Percentiles rank a stretch among this genome's conserved stretches.
phyloP scores from a whole-genome alignment of 108 stramenopile species.

The Thalassiosira profunda region DNA sequence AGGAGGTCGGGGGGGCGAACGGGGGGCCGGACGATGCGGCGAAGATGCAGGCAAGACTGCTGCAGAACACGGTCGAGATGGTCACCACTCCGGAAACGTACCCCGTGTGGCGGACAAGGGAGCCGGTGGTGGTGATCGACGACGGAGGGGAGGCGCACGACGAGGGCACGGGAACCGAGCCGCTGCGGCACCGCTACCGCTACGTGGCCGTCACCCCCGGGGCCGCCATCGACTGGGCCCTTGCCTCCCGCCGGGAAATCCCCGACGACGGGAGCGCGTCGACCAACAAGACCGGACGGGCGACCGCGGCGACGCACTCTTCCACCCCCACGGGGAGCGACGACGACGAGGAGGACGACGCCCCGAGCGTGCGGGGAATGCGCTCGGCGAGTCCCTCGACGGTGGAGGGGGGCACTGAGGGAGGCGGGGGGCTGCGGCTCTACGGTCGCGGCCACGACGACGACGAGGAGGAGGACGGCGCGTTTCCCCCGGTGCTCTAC shows the following conservation, averaged over 20 bases:
- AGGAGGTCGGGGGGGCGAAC: constrained; percentile 10
- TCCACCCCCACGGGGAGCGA: constrained; percentile 39
- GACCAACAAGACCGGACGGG: constrained; percentile 18
- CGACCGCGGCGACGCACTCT: constrained; percentile 43
- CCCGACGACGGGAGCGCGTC: constrained; percentile 30
- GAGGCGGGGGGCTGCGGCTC: constrained; percentile 13
- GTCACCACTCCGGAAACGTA: constrained; percentile 88
- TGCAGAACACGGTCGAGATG: constrained; percentile 78
- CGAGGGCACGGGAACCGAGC: constrained; percentile 29
- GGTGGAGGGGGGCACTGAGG: constrained; percentile 44
- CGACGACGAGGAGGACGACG: constrained; percentile 32
- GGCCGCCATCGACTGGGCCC: constrained; percentile 46
- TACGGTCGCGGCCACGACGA: constrained; percentile 16
- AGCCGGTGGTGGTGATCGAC: constrained; percentile 80
- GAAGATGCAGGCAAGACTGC: constrained; percentile 26
- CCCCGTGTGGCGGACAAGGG: constrained; percentile 84
- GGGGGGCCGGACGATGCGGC: constrained; percentile 13
- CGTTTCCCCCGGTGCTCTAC: constrained; percentile 38
- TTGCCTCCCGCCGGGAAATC: constrained; percentile 17
- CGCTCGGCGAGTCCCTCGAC: background rate
- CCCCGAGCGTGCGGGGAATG: background rate
- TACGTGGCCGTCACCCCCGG: constrained; percentile 91
- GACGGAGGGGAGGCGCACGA: constrained; percentile 14
- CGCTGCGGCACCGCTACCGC: constrained; percentile 81
- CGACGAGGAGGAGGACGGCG: constrained; percentile 11